Evolutionary conservation across 1,284 basidiomycete genomes (phyloP).

Genomic region (Vanrija humicola): DNA sequence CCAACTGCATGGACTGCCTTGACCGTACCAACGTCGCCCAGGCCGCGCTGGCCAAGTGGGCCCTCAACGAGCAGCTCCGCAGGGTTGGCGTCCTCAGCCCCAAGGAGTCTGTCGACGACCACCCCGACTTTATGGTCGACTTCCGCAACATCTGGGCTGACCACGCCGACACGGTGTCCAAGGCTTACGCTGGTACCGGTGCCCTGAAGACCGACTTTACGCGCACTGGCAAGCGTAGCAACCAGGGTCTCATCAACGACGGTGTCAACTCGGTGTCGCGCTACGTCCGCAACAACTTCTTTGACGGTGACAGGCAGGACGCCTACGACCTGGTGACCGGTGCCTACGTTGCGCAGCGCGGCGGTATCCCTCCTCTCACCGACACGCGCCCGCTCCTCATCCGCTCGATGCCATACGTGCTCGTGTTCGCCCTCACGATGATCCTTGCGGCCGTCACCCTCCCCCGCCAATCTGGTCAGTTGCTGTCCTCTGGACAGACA

Average conservation of each 20-base stretch:
- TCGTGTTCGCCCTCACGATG: constrained; percentile 80
- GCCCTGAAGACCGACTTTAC: constrained; percentile 98
- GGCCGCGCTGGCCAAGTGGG: constrained; percentile 78
- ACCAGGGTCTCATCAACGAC: constrained; percentile 75
- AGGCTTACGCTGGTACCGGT: constrained; percentile 90
- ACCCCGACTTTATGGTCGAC: constrained; percentile 70
- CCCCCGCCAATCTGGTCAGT: constrained; percentile 75
- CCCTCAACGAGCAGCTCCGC: constrained; percentile 73
- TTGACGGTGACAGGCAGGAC: constrained; percentile 91
- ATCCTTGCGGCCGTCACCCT: constrained; percentile 76
- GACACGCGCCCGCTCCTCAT: constrained; percentile 76
- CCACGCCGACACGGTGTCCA: constrained; percentile 87
- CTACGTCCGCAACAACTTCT: constrained; percentile 96
- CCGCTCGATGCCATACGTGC: constrained; percentile 81
- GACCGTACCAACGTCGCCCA: constrained; percentile 98
- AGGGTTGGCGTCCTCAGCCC: constrained; percentile 65
- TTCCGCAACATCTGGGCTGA: constrained; percentile 98
- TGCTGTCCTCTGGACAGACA: not conserved
- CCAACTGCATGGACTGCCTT: constrained; percentile 80
- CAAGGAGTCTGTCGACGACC: constrained; percentile 69
- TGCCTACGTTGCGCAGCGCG: constrained; percentile 74
- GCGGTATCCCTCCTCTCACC: constrained; percentile 63
- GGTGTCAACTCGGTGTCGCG: constrained; percentile 80
- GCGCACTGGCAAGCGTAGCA: constrained; percentile 82
- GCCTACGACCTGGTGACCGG: constrained; percentile 93